These are phyloP conservation scores for Pleoardoris graminearum DNA, from an alignment of 2,329 filamentous ascomycete genomes.

Conservation along the genomic window DNA sequence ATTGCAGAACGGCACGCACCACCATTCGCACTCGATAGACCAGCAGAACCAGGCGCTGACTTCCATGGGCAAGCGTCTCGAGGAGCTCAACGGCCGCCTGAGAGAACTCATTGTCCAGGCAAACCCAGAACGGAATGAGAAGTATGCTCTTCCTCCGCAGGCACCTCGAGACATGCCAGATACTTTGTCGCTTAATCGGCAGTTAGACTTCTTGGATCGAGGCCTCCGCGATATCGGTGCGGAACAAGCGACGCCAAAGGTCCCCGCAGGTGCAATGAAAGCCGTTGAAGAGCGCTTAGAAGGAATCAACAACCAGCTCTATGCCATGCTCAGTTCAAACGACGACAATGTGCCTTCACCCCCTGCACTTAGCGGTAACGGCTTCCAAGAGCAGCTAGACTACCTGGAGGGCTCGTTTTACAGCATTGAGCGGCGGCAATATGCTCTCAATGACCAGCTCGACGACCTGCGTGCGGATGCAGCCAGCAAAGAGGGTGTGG, in stretches of 20 bases:
- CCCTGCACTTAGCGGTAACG: constrained; percentile 60
- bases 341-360: constrained; percentile 59
- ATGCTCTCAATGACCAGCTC: constrained; percentile 35
- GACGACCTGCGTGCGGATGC: constrained; percentile 29
- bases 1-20: constrained; percentile 42
- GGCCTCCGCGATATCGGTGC: constrained; percentile 64
- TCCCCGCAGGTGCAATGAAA: constrained; percentile 32
- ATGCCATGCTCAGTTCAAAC: constrained; percentile 48
- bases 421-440: constrained; percentile 43
- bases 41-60: constrained; percentile 56
- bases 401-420: constrained; percentile 68
- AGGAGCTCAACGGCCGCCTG: constrained; percentile 68
- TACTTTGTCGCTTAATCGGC: constrained; percentile 50
- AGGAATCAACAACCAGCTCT: constrained; percentile 65
- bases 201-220: constrained; percentile 73
- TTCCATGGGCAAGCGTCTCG: constrained; percentile 67
- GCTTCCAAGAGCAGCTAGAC: constrained; percentile 67
- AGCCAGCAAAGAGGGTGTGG: constrained; percentile 23
- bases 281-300: constrained; percentile 47
- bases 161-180: constrained; percentile 22
- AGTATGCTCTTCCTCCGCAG: constrained; percentile 37
- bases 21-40: constrained; percentile 32
- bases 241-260: constrained; percentile 53
- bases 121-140: constrained; percentile 55
- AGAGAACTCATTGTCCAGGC: constrained; percentile 67